Evolutionary conservation across 2,329 filamentous ascomycete species (phyloP), one percentile per base, ranked within the genome.

Genomic region (Penicillium vulpinum): DNA sequence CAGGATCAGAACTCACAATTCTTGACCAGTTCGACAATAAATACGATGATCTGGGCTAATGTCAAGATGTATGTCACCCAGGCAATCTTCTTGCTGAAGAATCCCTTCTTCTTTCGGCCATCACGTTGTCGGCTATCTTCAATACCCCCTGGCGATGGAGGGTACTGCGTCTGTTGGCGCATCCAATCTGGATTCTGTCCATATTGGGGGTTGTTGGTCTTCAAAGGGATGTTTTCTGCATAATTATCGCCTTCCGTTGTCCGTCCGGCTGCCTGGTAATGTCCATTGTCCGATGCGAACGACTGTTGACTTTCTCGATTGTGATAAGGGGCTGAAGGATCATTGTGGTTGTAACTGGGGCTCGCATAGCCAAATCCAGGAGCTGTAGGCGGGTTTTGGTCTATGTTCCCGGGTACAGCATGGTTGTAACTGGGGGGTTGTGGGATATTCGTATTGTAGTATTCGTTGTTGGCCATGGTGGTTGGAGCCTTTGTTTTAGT

Each of bases 1-100:
- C 3, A 38, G 33, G 11, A 10, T 13, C 35, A 54, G 22, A 59
- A 74, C 85, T 68, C 81, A 91, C 90, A 88, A 75, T 92, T 95
- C 70, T 88, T 90, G 46, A 90, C 87, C 60, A 99, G 79, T 77
- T 97, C 91, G 51, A 83, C 91, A 62, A 97, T 89, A 70, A 99
- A 99, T 28, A 97, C 91, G 16, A 81, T 85, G 21, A 94, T 77
- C 73, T 97, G 92, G 13, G 89, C 82, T 29, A 87, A 53, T 3
- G 91, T 90, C 61, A 97, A 83, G 41, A 87, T 75, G 73, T 93
- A 97, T 33, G 92, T 90, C 7, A 96, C 85, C 83, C 89, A 94
- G 0, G 94, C 89, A 40, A 87, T 79, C 67, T 80, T 80, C 55
- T 82, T 83, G 46, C 73, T 79, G 61, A 86, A 85, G 70, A 81